Percentiles rank a stretch among this genome's conserved stretches.
These are phyloP conservation scores for Spathaspora arborariae DNA, from an alignment of 805 yeast species.

Conservation along the genomic window DNA sequence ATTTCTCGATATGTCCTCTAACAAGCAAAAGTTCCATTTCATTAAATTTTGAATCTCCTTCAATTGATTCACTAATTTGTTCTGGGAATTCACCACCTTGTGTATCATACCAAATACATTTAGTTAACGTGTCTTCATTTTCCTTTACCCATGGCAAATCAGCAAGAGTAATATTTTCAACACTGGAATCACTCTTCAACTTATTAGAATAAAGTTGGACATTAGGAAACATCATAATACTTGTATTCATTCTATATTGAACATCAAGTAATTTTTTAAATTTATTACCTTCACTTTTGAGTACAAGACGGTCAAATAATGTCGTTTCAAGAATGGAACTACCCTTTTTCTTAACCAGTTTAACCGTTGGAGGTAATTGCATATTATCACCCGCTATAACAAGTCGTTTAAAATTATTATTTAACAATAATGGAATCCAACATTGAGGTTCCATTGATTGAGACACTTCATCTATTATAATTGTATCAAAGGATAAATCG, in stretches of 20 bases:
- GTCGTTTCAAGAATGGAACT: conserved; percentile 58
- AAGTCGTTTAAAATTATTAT: conserved; percentile 51
- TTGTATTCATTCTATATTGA: conserved; percentile 84
- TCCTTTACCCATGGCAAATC: conserved; percentile 47
- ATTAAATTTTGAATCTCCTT: conserved; percentile 61
- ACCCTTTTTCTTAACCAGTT: conserved; percentile 35
- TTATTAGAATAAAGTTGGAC: conserved; percentile 56
- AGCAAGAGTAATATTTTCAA: conserved; percentile 45
- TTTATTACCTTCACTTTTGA: conserved; percentile 35
- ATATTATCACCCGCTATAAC: conserved; percentile 90
- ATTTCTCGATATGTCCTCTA: conserved; percentile 47
- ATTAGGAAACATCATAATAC: conserved; percentile 79
- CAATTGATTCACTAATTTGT: conserved; percentile 23
- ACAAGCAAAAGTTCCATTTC: conserved; percentile 72
- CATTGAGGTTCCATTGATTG: conserved; percentile 94
- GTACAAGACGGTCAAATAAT: conserved; percentile 73
- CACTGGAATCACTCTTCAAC: conserved; percentile 60
- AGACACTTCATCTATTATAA: conserved; percentile 93
- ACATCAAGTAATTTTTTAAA: conserved; percentile 60
- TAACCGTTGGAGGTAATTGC: conserved; percentile 89
- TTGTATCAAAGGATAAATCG: conserved; percentile 59
- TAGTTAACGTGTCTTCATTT: conserved; percentile 53
- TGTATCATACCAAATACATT: conserved; percentile 83
- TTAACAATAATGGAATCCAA: conserved; percentile 85
- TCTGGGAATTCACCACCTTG: conserved; percentile 86